Conservation (phyloP, 768 basidiomycete genomes). For the Auricularia auricula-judae region DNA sequence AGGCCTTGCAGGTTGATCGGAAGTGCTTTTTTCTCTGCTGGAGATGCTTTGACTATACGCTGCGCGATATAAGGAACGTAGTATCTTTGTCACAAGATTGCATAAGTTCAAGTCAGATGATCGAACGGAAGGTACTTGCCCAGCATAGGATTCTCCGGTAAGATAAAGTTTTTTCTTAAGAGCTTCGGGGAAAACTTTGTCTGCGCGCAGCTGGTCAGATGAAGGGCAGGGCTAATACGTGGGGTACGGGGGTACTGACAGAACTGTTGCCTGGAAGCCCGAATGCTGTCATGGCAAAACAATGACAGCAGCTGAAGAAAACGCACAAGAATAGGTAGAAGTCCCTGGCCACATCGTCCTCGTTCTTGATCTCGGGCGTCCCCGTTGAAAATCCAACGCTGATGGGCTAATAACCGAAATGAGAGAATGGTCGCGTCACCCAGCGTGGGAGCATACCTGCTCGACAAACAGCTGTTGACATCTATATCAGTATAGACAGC, state of each 20-base stretch:
- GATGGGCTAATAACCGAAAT: not conserved
- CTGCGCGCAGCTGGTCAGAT: not conserved
- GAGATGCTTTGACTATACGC: constrained; percentile 7
- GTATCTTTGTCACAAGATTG: not conserved
- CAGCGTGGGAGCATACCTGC: not conserved
- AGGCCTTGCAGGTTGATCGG: constrained; percentile 6
- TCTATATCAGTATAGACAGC: not conserved
- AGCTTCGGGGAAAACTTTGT: constrained; percentile 7
- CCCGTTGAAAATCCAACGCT: constrained; percentile 1
- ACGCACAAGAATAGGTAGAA: constrained; percentile 9
- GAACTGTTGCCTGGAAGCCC: constrained; percentile 1
- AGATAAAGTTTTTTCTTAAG: constrained; percentile 3
- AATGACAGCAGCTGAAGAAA: too few relatives aligned
- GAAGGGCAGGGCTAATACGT: too few relatives aligned
- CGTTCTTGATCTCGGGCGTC: constrained; percentile 1
- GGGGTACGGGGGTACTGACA: not conserved
- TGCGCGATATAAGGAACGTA: constrained; percentile 11
- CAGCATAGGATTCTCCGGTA: constrained; percentile 5
- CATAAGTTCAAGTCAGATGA: not conserved
- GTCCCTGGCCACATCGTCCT: constrained; percentile 8
- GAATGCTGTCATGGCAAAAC: too few relatives aligned
- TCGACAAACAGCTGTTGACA: constrained; percentile 2
- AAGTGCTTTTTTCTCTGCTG: constrained; percentile 2
- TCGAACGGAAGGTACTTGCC: not conserved
- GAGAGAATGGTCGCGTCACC: not conserved